Evolutionary conservation across 1,284 basidiomycete genomes (phyloP), one percentile per base, ranked within the genome.

Genomic region (Ganoderma leucocontextum): DNA sequence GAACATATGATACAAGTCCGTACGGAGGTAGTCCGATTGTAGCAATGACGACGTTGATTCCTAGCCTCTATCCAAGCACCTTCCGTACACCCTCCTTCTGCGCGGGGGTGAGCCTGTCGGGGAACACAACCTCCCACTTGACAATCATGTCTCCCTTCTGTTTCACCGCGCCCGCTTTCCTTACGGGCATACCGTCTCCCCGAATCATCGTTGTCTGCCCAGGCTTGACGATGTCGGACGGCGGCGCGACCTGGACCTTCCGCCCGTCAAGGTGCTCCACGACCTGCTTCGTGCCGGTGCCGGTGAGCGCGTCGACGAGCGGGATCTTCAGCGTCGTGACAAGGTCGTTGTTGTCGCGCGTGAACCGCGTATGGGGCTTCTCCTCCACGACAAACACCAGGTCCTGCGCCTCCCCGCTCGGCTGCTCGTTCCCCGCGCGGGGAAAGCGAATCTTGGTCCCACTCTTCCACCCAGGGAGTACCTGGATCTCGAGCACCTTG

Each of bases 391-490:
- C 89, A 77, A 98, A 97, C 15, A 94, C 93, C 29, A 98, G 86
- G 81, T 94, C 95, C 79, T 95, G 94, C 22, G 91, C 81, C 69
- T 94, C 93, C 6, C 94, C 89, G 38, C 74, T 82, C n/a, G 86
- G 80, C 68, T 89, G 87, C 77, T 98, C 96, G 80, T 98, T 96
- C 3, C 96, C 96, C 7, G 94, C 91, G 25, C 88, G 87, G 0
- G 94, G 90, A 81, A 96, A 98, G 67, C 94, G 91, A 70, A 98
- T 88, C 82, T 97, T 98, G 25, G 96, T 98, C 2, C 96, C 96
- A 72, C 88, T 87, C 83, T 94, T 93, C 92, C 91, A 95, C 2
- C 93, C 93, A 0, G 96, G 94, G 74, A 91, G 90, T 65, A 97
- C 89, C n/a, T 89, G 86, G 73, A 97, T 93, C 77, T 96, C 95